Conservation (phyloP, 2,329 filamentous ascomycete genomes). For the Ophioceras dolichostomum region DNA sequence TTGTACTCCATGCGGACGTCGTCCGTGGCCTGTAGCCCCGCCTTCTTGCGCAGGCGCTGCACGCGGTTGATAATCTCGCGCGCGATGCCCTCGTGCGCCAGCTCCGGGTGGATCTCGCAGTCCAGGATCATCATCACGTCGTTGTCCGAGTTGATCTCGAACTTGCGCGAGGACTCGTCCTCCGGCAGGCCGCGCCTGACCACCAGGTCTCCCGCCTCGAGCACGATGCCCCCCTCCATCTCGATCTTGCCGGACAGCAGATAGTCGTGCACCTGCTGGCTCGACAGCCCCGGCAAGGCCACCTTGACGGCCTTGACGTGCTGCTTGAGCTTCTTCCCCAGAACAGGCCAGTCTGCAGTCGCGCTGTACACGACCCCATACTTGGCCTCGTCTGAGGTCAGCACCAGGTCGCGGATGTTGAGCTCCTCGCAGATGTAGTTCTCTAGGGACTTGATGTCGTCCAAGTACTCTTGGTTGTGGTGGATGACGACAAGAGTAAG, state of each 20-base stretch:
- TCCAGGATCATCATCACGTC: slow-evolving; percentile 83
- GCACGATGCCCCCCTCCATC: slow-evolving; percentile 76
- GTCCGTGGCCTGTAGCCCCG: slow-evolving; percentile 79
- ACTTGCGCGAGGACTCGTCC: slow-evolving; percentile 50
- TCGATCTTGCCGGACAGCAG: slow-evolving; percentile 60
- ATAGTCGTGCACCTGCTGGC: slow-evolving; percentile 71
- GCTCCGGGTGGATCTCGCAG: slow-evolving; percentile 62
- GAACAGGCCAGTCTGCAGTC: slow-evolving; percentile 79
- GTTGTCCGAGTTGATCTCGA: slow-evolving; percentile 80
- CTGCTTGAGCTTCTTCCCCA: slow-evolving; percentile 97
- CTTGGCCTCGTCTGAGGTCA: slow-evolving; percentile 76
- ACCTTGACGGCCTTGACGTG: slow-evolving; percentile 87
- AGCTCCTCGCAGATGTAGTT: slow-evolving; percentile 86
- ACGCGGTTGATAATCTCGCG: slow-evolving; percentile 90
- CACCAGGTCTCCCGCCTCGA: slow-evolving; percentile 71
- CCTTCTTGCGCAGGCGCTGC: slow-evolving; percentile 87
- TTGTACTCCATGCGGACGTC: slow-evolving; percentile 92
- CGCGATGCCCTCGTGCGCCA: slow-evolving; percentile 79
- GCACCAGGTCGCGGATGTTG: slow-evolving; percentile 74
- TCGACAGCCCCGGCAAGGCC: slow-evolving; percentile 66
- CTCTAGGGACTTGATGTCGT: slow-evolving; percentile 76
- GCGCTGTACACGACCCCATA: slow-evolving; percentile 91
- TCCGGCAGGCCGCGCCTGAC: slow-evolving; percentile 71
- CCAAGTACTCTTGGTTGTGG: slow-evolving; percentile 67
- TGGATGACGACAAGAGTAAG: slow-evolving; percentile 87